Conservation (phyloP, 139 green algal genomes). For the Tetradesmus obliquus region DNA sequence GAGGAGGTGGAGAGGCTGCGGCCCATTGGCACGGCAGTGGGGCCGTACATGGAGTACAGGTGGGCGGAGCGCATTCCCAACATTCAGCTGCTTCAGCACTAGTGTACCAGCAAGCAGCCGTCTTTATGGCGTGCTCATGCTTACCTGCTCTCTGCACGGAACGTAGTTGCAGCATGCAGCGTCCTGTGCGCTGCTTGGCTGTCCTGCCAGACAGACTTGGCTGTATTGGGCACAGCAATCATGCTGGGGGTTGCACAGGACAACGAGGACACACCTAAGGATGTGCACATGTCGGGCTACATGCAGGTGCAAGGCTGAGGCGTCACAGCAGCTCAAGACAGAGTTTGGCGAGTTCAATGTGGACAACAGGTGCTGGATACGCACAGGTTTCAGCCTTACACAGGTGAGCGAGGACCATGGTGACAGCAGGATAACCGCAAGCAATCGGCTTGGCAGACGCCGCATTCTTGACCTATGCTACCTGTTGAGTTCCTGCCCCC, state of each 20-base stretch:
- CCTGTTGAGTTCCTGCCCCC: neutral
- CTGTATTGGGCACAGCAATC: too few relatives aligned
- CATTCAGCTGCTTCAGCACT: neutral
- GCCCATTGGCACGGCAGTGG: conserved; percentile 80
- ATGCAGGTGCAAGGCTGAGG: conserved; percentile 68
- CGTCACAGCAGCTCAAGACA: conserved; percentile 60
- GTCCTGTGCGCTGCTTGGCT: too few relatives aligned
- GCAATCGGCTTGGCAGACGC: neutral
- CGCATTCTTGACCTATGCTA: neutral
- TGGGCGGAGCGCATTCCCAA: neutral
- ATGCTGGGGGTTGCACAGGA: too few relatives aligned
- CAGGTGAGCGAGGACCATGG: conserved; percentile 46
- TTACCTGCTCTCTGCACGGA: neutral
- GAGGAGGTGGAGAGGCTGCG: conserved; percentile 90
- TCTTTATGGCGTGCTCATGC: neutral
- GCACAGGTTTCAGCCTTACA: conserved; percentile 75
- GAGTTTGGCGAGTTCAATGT: conserved; percentile 59
- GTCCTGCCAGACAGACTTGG: too few relatives aligned
- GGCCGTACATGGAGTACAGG: conserved; percentile 66
- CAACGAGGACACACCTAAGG: neutral
- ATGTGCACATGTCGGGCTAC: neutral
- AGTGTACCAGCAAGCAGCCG: neutral
- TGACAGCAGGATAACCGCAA: neutral
- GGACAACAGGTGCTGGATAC: conserved; percentile 75
- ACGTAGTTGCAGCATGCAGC: neutral